These are phyloP conservation scores for Podospora pseudocomata DNA, from an alignment of 495 filamentous ascomycete genomes.

Conservation along the genomic window DNA sequence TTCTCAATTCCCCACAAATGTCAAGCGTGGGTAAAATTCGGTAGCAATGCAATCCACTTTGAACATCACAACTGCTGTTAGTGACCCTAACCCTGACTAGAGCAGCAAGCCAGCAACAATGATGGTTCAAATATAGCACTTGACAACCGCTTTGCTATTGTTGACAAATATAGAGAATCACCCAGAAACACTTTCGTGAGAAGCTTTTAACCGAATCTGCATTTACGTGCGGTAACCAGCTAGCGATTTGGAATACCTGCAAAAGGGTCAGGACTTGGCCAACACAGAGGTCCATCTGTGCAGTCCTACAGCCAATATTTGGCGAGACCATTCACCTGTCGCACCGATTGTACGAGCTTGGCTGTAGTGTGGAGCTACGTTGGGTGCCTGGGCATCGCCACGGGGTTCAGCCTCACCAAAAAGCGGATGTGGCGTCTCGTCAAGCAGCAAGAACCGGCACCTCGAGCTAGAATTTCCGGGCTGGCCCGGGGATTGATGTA, in stretches of 20 bases:
- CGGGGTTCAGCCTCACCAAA: not conserved
- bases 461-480: not conserved
- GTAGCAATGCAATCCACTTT: not conserved
- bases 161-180: too few species aligned
- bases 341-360: not conserved
- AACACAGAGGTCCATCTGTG: not conserved
- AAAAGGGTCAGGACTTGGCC: not conserved
- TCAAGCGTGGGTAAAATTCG: not conserved
- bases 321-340: not conserved
- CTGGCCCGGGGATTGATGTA: not conserved
- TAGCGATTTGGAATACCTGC: conserved; percentile 1
- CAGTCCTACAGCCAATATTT: not conserved
- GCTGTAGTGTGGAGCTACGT: not conserved
- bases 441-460: not conserved
- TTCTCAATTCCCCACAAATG: not conserved
- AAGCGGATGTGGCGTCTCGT: not conserved
- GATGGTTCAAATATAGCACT: not conserved
- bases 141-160: not conserved
- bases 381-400: not conserved
- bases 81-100: not conserved
- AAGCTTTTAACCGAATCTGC: too few species aligned
- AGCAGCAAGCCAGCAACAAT: not conserved
- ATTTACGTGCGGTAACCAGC: too few species aligned
- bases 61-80: not conserved
- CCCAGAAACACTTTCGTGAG: too few species aligned